Conservation (phyloP, 2,329 filamentous ascomycete species). For the Diplodia sapinea region DNA sequence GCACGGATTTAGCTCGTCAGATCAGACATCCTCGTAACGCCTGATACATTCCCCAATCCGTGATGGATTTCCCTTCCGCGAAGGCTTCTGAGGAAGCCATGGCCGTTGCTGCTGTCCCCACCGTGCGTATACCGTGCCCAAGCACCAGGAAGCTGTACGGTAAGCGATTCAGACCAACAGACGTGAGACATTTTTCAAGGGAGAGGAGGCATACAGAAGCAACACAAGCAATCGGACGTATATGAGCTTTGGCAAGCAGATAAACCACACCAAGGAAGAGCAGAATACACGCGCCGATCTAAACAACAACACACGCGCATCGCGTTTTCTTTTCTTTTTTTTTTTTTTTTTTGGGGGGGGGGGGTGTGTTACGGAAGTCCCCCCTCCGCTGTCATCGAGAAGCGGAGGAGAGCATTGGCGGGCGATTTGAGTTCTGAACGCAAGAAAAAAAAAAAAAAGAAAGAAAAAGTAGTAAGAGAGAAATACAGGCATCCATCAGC, state of each 20-base stretch:
- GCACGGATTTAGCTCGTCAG: not conserved
- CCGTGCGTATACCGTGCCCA: not conserved
- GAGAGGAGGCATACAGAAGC: not conserved
- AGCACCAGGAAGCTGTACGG: not conserved
- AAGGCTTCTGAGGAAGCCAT: not conserved
- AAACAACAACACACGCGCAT: not conserved
- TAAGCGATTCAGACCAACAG: not conserved
- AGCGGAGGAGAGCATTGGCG: not conserved
- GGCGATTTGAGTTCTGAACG: not conserved
- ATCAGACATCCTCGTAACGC: not conserved
- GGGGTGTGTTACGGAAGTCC: no score
- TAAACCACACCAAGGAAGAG: not conserved
- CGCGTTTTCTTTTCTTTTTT: slow-evolving; percentile 5
- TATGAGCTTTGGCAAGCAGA: not conserved
- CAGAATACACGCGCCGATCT: not conserved
- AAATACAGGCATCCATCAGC: not conserved
- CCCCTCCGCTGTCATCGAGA: not conserved
- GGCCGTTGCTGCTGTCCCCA: not conserved
- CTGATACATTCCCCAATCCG: not conserved
- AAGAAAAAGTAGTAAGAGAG: not conserved
- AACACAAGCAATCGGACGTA: not conserved
- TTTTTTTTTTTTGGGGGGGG: no score
- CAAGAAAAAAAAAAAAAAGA: not conserved
- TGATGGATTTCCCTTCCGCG: not conserved
- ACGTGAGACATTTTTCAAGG: not conserved